Percentiles rank a stretch among this genome's conserved stretches.
Conservation (phyloP, 2,329 filamentous ascomycete species). For the Raffaelea ambrosiae region DNA sequence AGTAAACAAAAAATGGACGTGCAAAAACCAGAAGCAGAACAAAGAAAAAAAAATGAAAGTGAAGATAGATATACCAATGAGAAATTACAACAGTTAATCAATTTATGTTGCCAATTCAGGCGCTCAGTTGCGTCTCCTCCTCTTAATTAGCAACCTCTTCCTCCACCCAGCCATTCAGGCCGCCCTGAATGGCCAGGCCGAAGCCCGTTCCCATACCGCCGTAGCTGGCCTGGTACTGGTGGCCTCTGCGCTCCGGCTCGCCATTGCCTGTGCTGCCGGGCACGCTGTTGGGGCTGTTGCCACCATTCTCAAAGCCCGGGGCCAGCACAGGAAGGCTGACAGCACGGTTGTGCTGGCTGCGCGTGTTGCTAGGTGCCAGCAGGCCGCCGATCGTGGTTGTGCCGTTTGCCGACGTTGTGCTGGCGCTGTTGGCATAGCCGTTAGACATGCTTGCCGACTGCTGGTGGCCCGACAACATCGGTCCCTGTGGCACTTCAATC, state of each 20-base stretch:
- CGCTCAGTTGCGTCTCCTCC: not conserved
- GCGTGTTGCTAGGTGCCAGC: conserved; percentile 59
- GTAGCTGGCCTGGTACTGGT: conserved; percentile 58
- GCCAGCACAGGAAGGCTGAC: conserved; percentile 75
- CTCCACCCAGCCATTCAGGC: conserved; percentile 59
- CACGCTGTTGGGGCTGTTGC: conserved; percentile 40
- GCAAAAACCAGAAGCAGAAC: conserved; percentile 17
- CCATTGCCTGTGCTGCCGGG: conserved; percentile 32
- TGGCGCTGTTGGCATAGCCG: conserved; percentile 36
- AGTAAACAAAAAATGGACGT: conserved; percentile 15
- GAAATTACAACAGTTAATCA: conserved; percentile 23
- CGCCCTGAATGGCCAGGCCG: conserved; percentile 52
- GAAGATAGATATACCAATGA: conserved; percentile 22
- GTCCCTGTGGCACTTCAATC: conserved; percentile 53
- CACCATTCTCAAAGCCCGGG: conserved; percentile 54
- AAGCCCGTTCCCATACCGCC: conserved; percentile 52
- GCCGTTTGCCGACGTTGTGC: conserved; percentile 35
- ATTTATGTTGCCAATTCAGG: conserved; percentile 21
- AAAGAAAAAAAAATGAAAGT: conserved; percentile 1
- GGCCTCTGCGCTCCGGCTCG: conserved; percentile 50
- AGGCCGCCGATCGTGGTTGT: conserved; percentile 68
- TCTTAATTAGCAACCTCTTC: conserved; percentile 53
- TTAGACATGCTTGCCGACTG: conserved; percentile 60
- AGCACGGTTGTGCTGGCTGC: conserved; percentile 64
- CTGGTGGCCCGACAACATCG: conserved; percentile 48